Percentiles rank a stretch among this genome's conserved stretches.
Evolutionary conservation across 1,139 yeast genomes (phyloP).

Genomic region (Scheffersomyces stambukii): DNA sequence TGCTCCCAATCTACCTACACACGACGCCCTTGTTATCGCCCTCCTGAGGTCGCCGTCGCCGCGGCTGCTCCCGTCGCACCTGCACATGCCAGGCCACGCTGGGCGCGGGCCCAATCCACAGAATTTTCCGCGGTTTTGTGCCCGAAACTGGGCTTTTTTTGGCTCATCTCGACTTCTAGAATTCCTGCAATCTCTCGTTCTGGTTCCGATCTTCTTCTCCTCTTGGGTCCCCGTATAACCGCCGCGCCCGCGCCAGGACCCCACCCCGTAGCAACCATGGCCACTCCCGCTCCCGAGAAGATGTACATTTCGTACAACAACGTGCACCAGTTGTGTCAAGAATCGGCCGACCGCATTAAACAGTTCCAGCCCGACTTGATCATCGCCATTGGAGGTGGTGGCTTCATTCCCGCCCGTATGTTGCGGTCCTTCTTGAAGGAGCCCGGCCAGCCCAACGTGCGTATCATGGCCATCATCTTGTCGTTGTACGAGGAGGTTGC

Average conservation of each 20-base stretch:
- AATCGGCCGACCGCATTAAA: slow-evolving; percentile 69
- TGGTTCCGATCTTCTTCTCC: slow-evolving; percentile 6
- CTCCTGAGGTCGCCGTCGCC: too few species aligned
- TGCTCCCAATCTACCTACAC: too few species aligned
- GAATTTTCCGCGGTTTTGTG: too few species aligned
- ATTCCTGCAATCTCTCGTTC: too few species aligned
- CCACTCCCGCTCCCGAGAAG: slow-evolving; percentile 43
- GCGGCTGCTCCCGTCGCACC: too few species aligned
- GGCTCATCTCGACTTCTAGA: not conserved
- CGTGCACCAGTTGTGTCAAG: slow-evolving; percentile 90
- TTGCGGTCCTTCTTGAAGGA: slow-evolving; percentile 85
- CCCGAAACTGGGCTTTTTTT: too few species aligned
- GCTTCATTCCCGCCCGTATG: slow-evolving; percentile 94
- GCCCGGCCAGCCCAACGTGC: slow-evolving; percentile 82
- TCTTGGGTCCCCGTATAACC: slow-evolving; percentile 11
- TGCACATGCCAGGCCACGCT: too few species aligned
- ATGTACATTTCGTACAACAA: slow-evolving; percentile 87
- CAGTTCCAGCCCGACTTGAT: slow-evolving; percentile 78
- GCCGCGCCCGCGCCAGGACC: slow-evolving; percentile 1
- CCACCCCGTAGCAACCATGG: slow-evolving; percentile 17
- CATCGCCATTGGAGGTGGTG: slow-evolving; percentile 92
- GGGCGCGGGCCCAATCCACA: too few species aligned
- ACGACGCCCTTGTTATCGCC: too few species aligned
- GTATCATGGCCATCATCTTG: slow-evolving; percentile 90
- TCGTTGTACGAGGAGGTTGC: slow-evolving; percentile 84